Conservation (phyloP, 495 filamentous ascomycete species). For the Hapsidospora chrysogenum region DNA sequence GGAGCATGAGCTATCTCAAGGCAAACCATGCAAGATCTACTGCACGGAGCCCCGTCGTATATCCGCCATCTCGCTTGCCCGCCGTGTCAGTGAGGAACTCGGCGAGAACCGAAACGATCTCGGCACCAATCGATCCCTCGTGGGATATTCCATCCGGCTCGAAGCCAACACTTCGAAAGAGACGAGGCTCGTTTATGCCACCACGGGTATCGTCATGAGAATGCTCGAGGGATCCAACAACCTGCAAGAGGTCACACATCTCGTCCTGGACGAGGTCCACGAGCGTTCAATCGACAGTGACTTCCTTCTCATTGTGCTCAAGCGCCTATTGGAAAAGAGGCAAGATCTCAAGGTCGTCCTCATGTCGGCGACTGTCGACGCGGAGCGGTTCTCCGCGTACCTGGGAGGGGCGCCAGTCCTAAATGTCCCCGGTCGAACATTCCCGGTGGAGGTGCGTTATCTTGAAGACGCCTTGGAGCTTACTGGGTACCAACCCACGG, state of each 20-base stretch:
- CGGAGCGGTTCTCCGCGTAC: slow-evolving; percentile 78
- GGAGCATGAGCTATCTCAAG: slow-evolving; percentile 68
- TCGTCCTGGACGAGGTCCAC: slow-evolving; percentile 91
- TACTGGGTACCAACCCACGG: slow-evolving; percentile 44
- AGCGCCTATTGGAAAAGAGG: slow-evolving; percentile 54
- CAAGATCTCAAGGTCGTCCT: slow-evolving; percentile 67
- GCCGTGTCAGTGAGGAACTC: slow-evolving; percentile 83
- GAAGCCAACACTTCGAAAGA: slow-evolving; percentile 69
- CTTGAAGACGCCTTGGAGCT: slow-evolving; percentile 82
- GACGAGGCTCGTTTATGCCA: slow-evolving; percentile 76
- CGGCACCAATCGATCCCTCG: slow-evolving; percentile 64
- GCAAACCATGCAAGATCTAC: slow-evolving; percentile 76
- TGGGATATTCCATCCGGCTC: slow-evolving; percentile 86
- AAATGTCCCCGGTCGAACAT: slow-evolving; percentile 81
- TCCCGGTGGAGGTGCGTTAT: slow-evolving; percentile 74
- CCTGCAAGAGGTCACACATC: slow-evolving; percentile 74
- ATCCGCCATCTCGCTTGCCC: slow-evolving; percentile 83
- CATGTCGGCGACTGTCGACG: slow-evolving; percentile 94
- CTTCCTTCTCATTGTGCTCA: slow-evolving; percentile 79
- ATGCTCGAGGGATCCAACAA: slow-evolving; percentile 85
- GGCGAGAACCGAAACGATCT: slow-evolving; percentile 70
- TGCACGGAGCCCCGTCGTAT: slow-evolving; percentile 94
- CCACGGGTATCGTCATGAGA: slow-evolving; percentile 80
- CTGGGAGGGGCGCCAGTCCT: slow-evolving; percentile 69
- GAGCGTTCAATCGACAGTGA: slow-evolving; percentile 92